Conservation (phyloP, 208 protist genomes). For the Naegleria fowleri region DNA sequence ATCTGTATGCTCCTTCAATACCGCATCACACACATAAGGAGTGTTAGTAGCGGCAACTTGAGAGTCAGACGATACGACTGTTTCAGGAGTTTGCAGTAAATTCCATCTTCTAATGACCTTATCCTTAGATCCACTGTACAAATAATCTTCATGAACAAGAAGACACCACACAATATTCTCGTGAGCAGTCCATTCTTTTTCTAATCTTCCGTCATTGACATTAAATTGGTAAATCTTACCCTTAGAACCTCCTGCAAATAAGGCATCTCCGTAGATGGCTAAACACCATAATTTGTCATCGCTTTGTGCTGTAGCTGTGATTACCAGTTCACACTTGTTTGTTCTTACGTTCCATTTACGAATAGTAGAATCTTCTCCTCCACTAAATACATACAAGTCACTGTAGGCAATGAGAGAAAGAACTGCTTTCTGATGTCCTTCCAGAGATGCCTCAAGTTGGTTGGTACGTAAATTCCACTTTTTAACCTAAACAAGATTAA, state of each 20-base stretch:
- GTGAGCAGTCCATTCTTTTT: not conserved
- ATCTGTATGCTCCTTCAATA: not conserved
- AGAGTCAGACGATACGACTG: not conserved
- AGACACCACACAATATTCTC: conserved; percentile 6
- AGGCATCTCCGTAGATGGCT: not conserved
- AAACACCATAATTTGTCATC: not conserved
- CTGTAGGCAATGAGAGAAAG: not conserved
- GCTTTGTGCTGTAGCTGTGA: not conserved
- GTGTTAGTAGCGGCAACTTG: not conserved
- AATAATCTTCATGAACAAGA: not conserved
- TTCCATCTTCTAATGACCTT: not conserved
- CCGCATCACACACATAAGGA: not conserved
- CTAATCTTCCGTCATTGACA: not conserved
- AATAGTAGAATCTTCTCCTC: conserved; percentile 10
- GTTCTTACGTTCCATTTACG: conserved; percentile 5
- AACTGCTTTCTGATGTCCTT: not conserved
- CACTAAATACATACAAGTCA: not conserved
- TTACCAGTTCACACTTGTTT: not conserved
- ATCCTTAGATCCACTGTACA: not conserved
- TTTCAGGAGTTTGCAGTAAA: not conserved
- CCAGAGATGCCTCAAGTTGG: not conserved
- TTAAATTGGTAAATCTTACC: not conserved
- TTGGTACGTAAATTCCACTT: not conserved
- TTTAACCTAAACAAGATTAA: not conserved
- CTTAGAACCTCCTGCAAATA: conserved; percentile 2